Percentiles rank a stretch among this genome's conserved stretches.
Conservation (phyloP, 2,329 filamentous ascomycete species). For the Trichoderma hamatum region DNA sequence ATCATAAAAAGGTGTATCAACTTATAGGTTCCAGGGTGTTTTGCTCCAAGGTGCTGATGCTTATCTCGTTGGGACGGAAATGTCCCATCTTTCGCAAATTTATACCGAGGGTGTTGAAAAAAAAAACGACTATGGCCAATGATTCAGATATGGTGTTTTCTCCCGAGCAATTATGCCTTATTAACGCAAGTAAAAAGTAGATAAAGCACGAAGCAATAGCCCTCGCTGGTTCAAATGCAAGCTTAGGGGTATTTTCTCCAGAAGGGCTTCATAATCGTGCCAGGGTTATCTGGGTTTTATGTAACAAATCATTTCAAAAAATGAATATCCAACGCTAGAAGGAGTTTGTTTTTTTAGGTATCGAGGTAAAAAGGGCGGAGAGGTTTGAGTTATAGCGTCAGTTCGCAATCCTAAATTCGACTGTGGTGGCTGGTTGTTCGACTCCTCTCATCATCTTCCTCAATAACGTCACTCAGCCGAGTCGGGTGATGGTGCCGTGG, state of each 20-base stretch:
- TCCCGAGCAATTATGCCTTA: conserved; percentile 18
- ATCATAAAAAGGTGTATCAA: conserved; percentile 24
- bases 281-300: conserved; percentile 7
- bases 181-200: neutral
- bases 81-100: neutral
- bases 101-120: neutral
- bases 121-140: neutral
- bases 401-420: conserved; percentile 43
- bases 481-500: conserved; percentile 86
- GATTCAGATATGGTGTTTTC: neutral
- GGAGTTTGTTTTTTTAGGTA: neutral
- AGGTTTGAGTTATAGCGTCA: conserved; percentile 15
- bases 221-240: conserved; percentile 19
- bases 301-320: conserved; percentile 11
- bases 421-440: conserved; percentile 71
- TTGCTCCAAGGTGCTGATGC: conserved; percentile 24
- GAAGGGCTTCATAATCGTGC: conserved; percentile 9
- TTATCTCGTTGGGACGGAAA: neutral
- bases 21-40: conserved; percentile 10
- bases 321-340: conserved; percentile 22
- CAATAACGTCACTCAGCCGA: conserved; percentile 82
- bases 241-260: neutral
- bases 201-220: neutral
- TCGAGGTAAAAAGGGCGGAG: neutral
- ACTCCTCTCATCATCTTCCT: conserved; percentile 81